These are phyloP conservation scores for Gnomoniopsis smithogilvyi DNA, from an alignment of 2,329 filamentous ascomycete species.

Conservation along the genomic window DNA sequence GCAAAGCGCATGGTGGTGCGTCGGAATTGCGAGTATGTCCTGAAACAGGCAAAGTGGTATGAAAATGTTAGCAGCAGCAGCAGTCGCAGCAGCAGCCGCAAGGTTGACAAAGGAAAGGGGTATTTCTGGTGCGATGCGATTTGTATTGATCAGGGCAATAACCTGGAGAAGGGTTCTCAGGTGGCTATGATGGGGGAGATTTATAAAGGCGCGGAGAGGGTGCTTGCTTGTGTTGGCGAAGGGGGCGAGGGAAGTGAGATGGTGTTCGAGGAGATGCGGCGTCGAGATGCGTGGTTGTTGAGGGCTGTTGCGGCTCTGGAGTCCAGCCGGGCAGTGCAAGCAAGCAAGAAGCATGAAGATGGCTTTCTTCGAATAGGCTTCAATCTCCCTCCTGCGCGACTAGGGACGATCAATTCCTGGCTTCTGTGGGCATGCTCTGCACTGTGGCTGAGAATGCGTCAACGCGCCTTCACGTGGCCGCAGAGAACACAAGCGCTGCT, in stretches of 20 bases:
- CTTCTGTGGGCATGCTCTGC: neutral
- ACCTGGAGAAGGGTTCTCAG: conserved; percentile 1
- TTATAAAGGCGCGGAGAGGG: neutral
- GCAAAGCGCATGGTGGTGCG: neutral
- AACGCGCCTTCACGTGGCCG: neutral
- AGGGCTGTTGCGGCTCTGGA: neutral
- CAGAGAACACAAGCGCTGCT: neutral
- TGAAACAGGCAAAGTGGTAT: neutral
- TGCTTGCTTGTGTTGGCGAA: conserved; percentile 1
- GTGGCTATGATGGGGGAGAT: conserved; percentile 3
- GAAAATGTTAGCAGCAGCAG: too few species aligned
- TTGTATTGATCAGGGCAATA: conserved; percentile 4
- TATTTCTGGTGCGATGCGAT: conserved; percentile 9
- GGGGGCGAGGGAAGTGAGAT: neutral
- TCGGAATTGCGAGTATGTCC: neutral
- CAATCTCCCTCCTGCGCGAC: neutral
- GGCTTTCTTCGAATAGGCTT: too few species aligned
- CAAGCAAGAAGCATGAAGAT: too few species aligned
- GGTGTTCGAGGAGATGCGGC: neutral
- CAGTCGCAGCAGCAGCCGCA: too few species aligned
- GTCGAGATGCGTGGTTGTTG: neutral
- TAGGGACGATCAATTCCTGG: neutral
- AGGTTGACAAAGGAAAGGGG: neutral
- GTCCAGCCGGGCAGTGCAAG: too few species aligned
- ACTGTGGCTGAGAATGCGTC: neutral